Base-by-base conservation (phyloP, 805 yeast species). In the Hermanozyma aechmeae region DNA sequence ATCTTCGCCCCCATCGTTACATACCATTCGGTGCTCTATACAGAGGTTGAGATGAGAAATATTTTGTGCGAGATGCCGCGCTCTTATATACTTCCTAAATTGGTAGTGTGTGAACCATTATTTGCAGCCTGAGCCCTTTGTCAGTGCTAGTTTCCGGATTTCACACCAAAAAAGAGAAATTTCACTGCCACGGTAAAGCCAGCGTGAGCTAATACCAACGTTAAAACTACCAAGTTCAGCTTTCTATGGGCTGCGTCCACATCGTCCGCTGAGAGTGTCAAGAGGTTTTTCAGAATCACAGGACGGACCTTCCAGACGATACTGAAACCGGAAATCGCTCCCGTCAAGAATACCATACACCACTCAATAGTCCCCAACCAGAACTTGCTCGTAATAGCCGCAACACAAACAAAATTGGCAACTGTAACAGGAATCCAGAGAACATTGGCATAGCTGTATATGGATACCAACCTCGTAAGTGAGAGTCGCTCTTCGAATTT, bases 371-470 rank as follows among this genome's bases (percentile, higher is more conserved):
- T 43, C 13, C 73, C 68, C 29, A 71, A 48, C 3, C 67, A 40
- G 3, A 58, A 47, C 27, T 34, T 33, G 26, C 41, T 51, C 34
- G 66, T 58, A 5, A 68, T 56, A 16, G 76, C 53, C 4, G 78
- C 50, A 1, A 76, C 76, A 30, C 81, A 68, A 19, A 77, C 50
- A 10, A 80, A 63, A 33, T 73, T 68, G 17, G 77, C 46, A 1
- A 78, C 48, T 0, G 87, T 78, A 14, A 84, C 77, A 1, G 95
- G 93, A n/a, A 81, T 58, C 96, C 96, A 87, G 33, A 76, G 68
- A 4, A 79, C 56, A 45, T 80, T 81, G 13, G 95, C 71, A 56
- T 89, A 87, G 2, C 96, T 95, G 54, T 81, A 87, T 19, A 85
- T 67, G 4, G 89, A 74, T 2, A 87, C 57, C 28, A 82, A 46